A percentile compares a stretch with the other conserved stretches of the same genome.
These are phyloP conservation scores for Eurotiales sp. DNA, from an alignment of 2,329 filamentous ascomycete genomes.

Conservation along the genomic window DNA sequence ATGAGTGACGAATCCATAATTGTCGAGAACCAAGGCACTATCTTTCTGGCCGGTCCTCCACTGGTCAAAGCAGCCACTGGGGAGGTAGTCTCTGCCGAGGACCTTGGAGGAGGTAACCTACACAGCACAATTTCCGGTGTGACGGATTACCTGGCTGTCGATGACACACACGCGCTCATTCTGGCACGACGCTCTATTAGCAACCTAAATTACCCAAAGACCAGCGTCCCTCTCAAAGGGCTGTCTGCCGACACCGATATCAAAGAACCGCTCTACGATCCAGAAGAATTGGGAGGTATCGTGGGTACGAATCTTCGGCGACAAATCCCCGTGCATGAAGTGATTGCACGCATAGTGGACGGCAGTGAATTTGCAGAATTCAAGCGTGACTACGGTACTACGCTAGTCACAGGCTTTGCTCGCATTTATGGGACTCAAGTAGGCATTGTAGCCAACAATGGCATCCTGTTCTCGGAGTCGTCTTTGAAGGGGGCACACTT, in stretches of 20 bases:
- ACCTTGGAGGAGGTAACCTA: slow-evolving; percentile 83
- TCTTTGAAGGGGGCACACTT: slow-evolving; percentile 95
- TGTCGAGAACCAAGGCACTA: slow-evolving; percentile 90
- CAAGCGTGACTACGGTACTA: slow-evolving; percentile 85
- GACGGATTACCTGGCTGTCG: slow-evolving; percentile 89
- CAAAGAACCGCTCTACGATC: slow-evolving; percentile 74
- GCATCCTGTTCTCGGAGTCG: slow-evolving; percentile 86
- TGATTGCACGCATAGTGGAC: slow-evolving; percentile 91
- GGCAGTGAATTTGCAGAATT: slow-evolving; percentile 89
- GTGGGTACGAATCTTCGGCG: slow-evolving; percentile 85
- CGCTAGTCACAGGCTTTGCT: slow-evolving; percentile 88
- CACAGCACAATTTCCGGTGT: slow-evolving; percentile 90
- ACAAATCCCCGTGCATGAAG: slow-evolving; percentile 79
- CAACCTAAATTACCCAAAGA: slow-evolving; percentile 82
- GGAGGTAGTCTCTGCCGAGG: slow-evolving; percentile 84
- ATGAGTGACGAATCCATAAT: slow-evolving; percentile 99
- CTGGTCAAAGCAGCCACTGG: slow-evolving; percentile 95
- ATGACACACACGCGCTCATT: slow-evolving; percentile 86
- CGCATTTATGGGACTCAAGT: slow-evolving; percentile 85
- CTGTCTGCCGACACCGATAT: slow-evolving; percentile 38
- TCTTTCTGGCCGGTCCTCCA: slow-evolving; percentile 91
- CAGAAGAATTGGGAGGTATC: slow-evolving; percentile 79
- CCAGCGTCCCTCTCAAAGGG: slow-evolving; percentile 29
- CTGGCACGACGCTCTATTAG: slow-evolving; percentile 77
- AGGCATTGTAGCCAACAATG: slow-evolving; percentile 93